Evolutionary conservation across 1,284 basidiomycete species (phyloP).

Genomic region (Boletus mariae): DNA sequence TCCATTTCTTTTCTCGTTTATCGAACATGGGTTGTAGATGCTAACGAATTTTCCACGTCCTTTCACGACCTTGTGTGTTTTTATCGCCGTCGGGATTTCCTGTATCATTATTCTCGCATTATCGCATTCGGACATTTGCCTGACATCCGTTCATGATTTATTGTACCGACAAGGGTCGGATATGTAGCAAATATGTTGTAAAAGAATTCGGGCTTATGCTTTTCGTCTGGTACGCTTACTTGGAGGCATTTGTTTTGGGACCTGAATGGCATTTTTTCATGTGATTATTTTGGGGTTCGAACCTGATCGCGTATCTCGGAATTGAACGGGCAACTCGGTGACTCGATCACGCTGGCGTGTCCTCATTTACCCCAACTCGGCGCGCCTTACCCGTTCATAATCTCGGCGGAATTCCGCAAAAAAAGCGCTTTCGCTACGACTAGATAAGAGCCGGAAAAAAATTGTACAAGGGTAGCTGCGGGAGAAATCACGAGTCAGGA

Average conservation of each 20-base stretch:
- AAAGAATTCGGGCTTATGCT: conserved; percentile 23
- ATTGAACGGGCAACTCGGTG: not conserved
- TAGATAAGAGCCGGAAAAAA: not conserved
- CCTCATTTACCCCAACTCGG: not conserved
- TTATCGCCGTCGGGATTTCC: conserved; percentile 20
- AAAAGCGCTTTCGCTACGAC: not conserved
- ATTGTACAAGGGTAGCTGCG: conserved; percentile 23
- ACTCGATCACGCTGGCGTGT: not conserved
- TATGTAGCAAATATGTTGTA: conserved; percentile 38
- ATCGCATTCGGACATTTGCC: conserved; percentile 25
- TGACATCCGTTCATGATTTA: conserved; percentile 12
- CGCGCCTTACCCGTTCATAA: not conserved
- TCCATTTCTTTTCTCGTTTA: conserved; percentile 4
- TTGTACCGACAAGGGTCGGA: conserved; percentile 21
- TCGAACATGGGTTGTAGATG: conserved; percentile 17
- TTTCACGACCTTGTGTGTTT: conserved; percentile 28
- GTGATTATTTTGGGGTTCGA: not conserved
- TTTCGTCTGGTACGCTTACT: not conserved
- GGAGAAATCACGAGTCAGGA: conserved; percentile 20
- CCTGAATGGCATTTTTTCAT: not conserved
- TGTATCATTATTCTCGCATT: conserved; percentile 37
- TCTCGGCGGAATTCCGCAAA: conserved; percentile 20
- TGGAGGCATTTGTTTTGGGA: not conserved
- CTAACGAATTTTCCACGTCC: conserved; percentile 26
- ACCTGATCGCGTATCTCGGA: conserved; percentile 1